phyloP scores from a whole-genome alignment of 1,139 yeast species.

The Pichia sp. region DNA sequence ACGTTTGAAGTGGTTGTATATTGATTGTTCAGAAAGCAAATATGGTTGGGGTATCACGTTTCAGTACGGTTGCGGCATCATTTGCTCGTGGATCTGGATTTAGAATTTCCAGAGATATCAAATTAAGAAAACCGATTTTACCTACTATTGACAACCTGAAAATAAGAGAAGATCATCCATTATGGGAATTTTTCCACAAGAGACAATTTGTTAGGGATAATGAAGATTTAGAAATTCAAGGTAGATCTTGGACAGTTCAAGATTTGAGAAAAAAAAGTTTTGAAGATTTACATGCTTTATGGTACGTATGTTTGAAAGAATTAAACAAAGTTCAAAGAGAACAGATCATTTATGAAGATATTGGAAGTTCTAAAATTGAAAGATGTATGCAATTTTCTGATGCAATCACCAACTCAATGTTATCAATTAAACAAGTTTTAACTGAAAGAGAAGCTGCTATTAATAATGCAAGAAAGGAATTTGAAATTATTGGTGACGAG shows the following conservation, averaged over 20 bases:
- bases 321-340: constrained; percentile 77
- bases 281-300: constrained; percentile 82
- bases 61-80: constrained; percentile 19
- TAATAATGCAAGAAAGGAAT: constrained; percentile 48
- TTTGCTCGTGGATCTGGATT: constrained; percentile 21
- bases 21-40: too few species aligned
- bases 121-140: constrained; percentile 75
- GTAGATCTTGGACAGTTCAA: constrained; percentile 81
- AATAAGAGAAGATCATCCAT: constrained; percentile 81
- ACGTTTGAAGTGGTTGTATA: too few species aligned
- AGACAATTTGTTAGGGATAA: constrained; percentile 50
- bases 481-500: constrained; percentile 33
- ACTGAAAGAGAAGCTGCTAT: constrained; percentile 77
- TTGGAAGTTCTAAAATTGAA: constrained; percentile 15
- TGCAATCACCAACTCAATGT: constrained; percentile 49
- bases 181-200: constrained; percentile 86
- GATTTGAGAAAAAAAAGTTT: constrained; percentile 88
- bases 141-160: constrained; percentile 70
- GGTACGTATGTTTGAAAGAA: constrained; percentile 84
- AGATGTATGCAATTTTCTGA: constrained; percentile 28
- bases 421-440: constrained; percentile 77
- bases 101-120: constrained; percentile 29
- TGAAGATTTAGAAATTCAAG: constrained; percentile 49
- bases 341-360: constrained; percentile 31
- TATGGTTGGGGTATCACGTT: constrained; percentile 17